Base-by-base conservation (phyloP, 2,329 filamentous ascomycete genomes). In the Basipetospora sp. region DNA sequence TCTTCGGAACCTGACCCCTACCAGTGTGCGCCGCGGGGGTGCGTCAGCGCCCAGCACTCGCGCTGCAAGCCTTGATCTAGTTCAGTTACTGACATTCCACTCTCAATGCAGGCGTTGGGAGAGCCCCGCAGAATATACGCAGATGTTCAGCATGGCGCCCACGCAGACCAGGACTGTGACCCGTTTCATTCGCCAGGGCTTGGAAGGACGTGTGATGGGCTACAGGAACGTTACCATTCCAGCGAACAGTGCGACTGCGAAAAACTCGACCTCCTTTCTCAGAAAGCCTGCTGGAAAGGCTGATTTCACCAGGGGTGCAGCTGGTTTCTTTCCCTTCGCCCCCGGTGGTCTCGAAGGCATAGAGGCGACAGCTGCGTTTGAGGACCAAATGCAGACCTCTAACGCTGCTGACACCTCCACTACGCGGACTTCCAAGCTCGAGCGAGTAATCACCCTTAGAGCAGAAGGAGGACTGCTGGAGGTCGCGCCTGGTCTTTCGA, bases 131-230 rank as follows among this genome's bases (percentile, higher is more conserved):
- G 80, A 94, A 50, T 81, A 87, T 53, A 72, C 76, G n/a, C 77
- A 85, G 40, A 70, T 96, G 14, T 94, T 93, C 58, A 74, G 79
- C 44, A 70, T 96, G 39, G 85, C 86, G 2, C 83, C 86, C 3
- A 92, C 88, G 0, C 90, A 96, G 59, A 88, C 86, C 13, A 76
- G 90, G 41, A 96, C 87, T n/a, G 79, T 94, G 47, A 94, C 85
- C 19, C 77, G 90, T 20, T 98, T 98, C 56, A 80, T 77, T 31
- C 73, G 90, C 39, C 85, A 94, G 58, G 90, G 90, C 5, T 69
- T 96, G 11, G 86, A 96, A 58, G 90, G 90, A 16, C 74, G 80
- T 37, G 88, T 98, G 17, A 93, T 84, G 8, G 87, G 87, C 36
- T 96, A 98, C 58, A 81, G 79, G 52, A 90, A 94, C 55, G 83